Conservation (phyloP, 1,284 basidiomycete genomes). For the Flammula alnicola region DNA sequence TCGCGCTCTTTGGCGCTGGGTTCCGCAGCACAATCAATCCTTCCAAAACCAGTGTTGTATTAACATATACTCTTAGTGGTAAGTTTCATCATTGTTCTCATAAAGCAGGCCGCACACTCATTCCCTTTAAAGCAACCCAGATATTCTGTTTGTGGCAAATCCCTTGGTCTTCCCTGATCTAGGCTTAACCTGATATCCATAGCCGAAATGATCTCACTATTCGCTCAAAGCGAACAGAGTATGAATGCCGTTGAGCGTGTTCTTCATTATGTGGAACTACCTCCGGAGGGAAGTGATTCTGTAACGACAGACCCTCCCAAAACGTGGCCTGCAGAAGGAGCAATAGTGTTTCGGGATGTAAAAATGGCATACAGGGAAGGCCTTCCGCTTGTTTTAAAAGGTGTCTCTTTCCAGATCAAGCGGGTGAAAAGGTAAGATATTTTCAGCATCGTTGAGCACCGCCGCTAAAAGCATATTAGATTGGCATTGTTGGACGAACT, state of each 20-base stretch:
- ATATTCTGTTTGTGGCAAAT: conserved; percentile 48
- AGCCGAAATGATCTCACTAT: conserved; percentile 62
- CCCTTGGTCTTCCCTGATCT: neutral
- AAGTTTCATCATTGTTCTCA: conserved; percentile 29
- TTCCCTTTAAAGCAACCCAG: conserved; percentile 49
- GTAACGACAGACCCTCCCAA: conserved; percentile 55
- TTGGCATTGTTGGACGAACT: conserved; percentile 78
- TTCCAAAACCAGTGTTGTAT: conserved; percentile 59
- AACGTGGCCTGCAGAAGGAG: conserved; percentile 71
- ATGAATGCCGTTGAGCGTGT: conserved; percentile 76
- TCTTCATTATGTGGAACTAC: conserved; percentile 59
- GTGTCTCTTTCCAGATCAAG: conserved; percentile 63
- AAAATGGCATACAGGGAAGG: conserved; percentile 71
- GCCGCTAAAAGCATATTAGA: too few relatives aligned
- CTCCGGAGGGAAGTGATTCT: conserved; percentile 46
- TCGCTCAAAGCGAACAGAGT: conserved; percentile 67
- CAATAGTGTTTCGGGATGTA: conserved; percentile 64
- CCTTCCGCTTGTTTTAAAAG: conserved; percentile 74
- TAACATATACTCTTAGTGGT: conserved; percentile 67
- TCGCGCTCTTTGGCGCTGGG: conserved; percentile 69
- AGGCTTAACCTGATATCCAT: neutral
- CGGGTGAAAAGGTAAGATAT: conserved; percentile 66
- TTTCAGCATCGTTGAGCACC: too few relatives aligned
- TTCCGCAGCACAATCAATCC: conserved; percentile 52
- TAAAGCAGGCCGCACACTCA: neutral